Evolutionary conservation across 2,329 filamentous ascomycete genomes (phyloP), one percentile per base, ranked within the genome.

Genomic region (Penicillium sp.): DNA sequence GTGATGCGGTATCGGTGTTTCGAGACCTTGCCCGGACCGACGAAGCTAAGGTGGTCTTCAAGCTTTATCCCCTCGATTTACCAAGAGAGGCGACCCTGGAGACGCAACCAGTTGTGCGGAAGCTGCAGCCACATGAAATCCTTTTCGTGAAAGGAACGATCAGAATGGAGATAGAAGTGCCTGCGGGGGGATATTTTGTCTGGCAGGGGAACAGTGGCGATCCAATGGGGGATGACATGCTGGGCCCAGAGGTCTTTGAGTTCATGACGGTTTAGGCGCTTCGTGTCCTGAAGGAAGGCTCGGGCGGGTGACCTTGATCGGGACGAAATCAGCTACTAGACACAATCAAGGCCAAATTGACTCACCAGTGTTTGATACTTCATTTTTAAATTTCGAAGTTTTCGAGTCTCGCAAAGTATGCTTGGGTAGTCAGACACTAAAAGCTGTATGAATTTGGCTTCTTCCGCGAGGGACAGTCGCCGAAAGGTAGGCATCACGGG

Each of bases 111-210:
- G 13, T 54, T 19, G 13, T 50, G 13, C 39, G 47, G 19, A 49
- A 51, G 50, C 50, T 59, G 11, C 45, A 16, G 47, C 46, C 23
- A 35, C 37, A 54, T 35, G 47, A 60, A 35, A 54, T 60, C 16
- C 54, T 60, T 48, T 57, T 60, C 23, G 43, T 54, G 43, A 52
- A 57, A 49, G 54, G 57, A 37, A 50, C 21, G 9, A 47, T 57
- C 9, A 51, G 50, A 48, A 57, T 60, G 19, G 53, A 57, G n/a
- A 43, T 60, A 54, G 50, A 48, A 6, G 43, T 57, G n/a, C 43
- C 50, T 49, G 6, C 13, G 10, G 1, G 27, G 29, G 50, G 54
- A 3, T 51, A 19, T 3, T 60, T 60, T 60, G 25, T 60, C 14
- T 60, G 23, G 57, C n/a, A 57, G 48, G 57, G 54, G 13, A 49